Evolutionary conservation across 768 basidiomycete genomes (phyloP).

Genomic region (Cystofilobasidium ferigula): DNA sequence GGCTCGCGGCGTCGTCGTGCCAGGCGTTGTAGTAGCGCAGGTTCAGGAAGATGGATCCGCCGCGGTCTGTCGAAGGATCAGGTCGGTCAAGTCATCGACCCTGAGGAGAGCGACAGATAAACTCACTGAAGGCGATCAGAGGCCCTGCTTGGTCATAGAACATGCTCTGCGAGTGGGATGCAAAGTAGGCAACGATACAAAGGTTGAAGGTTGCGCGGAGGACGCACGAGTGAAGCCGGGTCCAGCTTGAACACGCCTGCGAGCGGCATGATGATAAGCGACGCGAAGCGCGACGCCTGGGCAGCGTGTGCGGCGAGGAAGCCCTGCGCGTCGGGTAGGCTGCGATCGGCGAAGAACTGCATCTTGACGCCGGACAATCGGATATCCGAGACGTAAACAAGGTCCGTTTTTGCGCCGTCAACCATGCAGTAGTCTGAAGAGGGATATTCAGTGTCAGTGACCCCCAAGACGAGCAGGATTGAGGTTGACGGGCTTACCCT

Average conservation of each 20-base stretch:
- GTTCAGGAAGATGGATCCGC: slow-evolving; percentile 18
- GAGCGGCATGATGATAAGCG: slow-evolving; percentile 52
- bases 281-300: slow-evolving; percentile 58
- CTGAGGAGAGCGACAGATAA: not conserved
- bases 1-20: slow-evolving; percentile 54
- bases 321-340: slow-evolving; percentile 17
- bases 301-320: slow-evolving; percentile 31
- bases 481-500: too few species aligned
- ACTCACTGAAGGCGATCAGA: slow-evolving; percentile 70
- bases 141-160: slow-evolving; percentile 74
- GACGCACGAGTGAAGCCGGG: not conserved
- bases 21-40: slow-evolving; percentile 21
- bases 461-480: not conserved
- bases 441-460: not conserved
- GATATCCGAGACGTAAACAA: slow-evolving; percentile 26
- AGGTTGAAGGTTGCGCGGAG: too few species aligned
- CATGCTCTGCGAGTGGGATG: slow-evolving; percentile 66
- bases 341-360: slow-evolving; percentile 37
- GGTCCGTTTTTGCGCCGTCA: slow-evolving; percentile 13
- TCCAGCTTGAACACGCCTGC: slow-evolving; percentile 52
- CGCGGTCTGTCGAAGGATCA: not conserved
- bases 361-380: slow-evolving; percentile 9
- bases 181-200: slow-evolving; percentile 37
- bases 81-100: not conserved
- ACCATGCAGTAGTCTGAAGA: slow-evolving; percentile 16